Conservation (phyloP, 345 rosid genomes). For the Jatropha curcas region DNA sequence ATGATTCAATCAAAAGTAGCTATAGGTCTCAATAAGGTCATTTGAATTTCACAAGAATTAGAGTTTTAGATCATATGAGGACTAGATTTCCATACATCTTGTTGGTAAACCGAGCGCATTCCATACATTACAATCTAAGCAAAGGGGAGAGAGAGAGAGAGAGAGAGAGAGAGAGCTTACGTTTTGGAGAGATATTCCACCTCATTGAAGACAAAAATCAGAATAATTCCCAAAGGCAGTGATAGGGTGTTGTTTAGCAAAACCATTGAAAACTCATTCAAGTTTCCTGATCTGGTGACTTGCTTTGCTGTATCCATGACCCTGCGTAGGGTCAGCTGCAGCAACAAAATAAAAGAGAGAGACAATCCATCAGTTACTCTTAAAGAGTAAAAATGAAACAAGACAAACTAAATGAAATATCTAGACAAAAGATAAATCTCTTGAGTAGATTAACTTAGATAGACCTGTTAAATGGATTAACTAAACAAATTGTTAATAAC, state of each 20-base stretch:
- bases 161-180: slow-evolving; percentile 45
- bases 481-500: neutral
- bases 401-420: neutral
- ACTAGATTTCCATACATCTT: neutral
- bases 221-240: slow-evolving; percentile 79
- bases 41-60: neutral
- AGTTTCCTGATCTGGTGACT: slow-evolving; percentile 80
- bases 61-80: neutral
- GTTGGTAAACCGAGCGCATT: neutral
- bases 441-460: no score
- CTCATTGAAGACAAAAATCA: slow-evolving; percentile 77
- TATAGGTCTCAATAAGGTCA: neutral
- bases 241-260: slow-evolving; percentile 92
- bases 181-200: slow-evolving; percentile 71
- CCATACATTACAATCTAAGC: neutral
- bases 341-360: slow-evolving; percentile 20
- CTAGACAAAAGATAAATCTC: neutral
- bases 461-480: neutral
- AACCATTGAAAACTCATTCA: slow-evolving; percentile 98
- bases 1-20: neutral
- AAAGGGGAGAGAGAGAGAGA: neutral
- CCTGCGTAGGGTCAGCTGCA: slow-evolving; percentile 88
- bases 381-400: slow-evolving; percentile 12
- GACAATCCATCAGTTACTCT: slow-evolving; percentile 15
- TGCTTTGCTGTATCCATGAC: slow-evolving; percentile 98